phyloP scores from a whole-genome alignment of 305 asterid species.

The Fraxinus xanthoxyloides region DNA sequence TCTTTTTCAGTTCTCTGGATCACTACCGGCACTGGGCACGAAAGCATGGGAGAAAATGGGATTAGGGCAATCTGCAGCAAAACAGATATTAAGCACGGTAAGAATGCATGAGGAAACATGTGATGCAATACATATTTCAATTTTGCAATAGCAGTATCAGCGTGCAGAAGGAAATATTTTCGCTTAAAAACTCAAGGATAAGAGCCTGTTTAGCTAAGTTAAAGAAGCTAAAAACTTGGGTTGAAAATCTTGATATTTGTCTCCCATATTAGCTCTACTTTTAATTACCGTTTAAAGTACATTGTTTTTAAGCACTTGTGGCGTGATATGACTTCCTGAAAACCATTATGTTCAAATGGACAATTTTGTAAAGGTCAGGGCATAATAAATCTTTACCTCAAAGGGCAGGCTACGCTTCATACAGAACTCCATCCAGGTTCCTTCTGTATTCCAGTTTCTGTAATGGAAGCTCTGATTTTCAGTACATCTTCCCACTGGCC shows the following conservation, averaged over 20 bases:
- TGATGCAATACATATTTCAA: not conserved
- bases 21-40: not conserved
- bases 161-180: not conserved
- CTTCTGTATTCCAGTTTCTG: constrained; percentile 45
- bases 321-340: not conserved
- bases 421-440: constrained; percentile 78
- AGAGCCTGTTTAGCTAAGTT: not conserved
- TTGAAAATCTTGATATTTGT: not conserved
- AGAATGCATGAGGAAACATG: not conserved
- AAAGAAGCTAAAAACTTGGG: not conserved
- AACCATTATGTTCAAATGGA: not conserved
- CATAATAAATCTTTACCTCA: not conserved
- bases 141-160: not conserved
- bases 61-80: not conserved
- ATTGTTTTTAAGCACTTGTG: not conserved
- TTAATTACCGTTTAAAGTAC: not conserved
- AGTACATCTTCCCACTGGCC: constrained; percentile 75
- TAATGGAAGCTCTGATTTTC: constrained; percentile 51
- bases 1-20: not conserved
- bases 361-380: not conserved
- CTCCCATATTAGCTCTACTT: not conserved
- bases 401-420: constrained; percentile 23
- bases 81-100: not conserved
- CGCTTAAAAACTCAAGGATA: not conserved
- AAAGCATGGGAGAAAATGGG: not conserved